A percentile compares a stretch with the other conserved stretches of the same genome.
Evolutionary conservation across 225 moss, liverwort and hornwort species (phyloP).

Genomic region (Sphagnum contortum): DNA sequence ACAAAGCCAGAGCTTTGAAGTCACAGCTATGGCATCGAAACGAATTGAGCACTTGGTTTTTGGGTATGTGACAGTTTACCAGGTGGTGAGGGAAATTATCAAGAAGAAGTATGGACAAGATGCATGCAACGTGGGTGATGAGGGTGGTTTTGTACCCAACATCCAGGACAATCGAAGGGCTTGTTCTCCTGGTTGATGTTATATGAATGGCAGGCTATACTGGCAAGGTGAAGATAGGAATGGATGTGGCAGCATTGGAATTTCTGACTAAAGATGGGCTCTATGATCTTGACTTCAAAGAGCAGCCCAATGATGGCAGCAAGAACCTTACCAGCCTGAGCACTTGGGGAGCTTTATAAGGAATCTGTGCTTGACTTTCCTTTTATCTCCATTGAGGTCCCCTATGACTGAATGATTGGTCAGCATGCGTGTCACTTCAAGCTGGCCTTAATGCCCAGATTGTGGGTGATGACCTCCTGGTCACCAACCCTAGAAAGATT

Average conservation of each 20-base stretch:
- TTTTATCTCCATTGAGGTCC: slow-evolving; percentile 93
- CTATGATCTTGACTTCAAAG: slow-evolving; percentile 94
- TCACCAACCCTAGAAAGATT: slow-evolving; percentile 92
- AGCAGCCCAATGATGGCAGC: slow-evolving; percentile 78
- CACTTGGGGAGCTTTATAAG: slow-evolving; percentile 84
- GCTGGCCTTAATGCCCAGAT: slow-evolving; percentile 69
- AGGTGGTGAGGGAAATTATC: slow-evolving; percentile 72
- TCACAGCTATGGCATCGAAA: too few relatives aligned
- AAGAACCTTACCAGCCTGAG: slow-evolving; percentile 63
- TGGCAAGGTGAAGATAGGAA: slow-evolving; percentile 93
- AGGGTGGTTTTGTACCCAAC: slow-evolving; percentile 92
- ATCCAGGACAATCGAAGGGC: slow-evolving; percentile 94
- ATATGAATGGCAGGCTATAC: slow-evolving; percentile 95
- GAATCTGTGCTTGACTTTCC: slow-evolving; percentile 78
- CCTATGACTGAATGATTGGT: slow-evolving; percentile 96
- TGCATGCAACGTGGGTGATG: slow-evolving; percentile 88
- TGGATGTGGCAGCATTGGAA: slow-evolving; percentile 96
- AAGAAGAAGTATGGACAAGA: slow-evolving; percentile 90
- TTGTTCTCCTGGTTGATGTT: slow-evolving; percentile 77
- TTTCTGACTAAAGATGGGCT: slow-evolving; percentile 75
- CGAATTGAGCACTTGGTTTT: background rate
- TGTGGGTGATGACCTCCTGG: slow-evolving; percentile 86
- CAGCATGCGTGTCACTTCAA: slow-evolving; percentile 69
- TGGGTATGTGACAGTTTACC: slow-evolving; percentile 47
- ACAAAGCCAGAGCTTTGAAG: too few relatives aligned